Percentiles rank a stretch among this genome's conserved stretches.
Conservation (phyloP, 495 filamentous ascomycete genomes). For the Trypethelium eluteriae region DNA sequence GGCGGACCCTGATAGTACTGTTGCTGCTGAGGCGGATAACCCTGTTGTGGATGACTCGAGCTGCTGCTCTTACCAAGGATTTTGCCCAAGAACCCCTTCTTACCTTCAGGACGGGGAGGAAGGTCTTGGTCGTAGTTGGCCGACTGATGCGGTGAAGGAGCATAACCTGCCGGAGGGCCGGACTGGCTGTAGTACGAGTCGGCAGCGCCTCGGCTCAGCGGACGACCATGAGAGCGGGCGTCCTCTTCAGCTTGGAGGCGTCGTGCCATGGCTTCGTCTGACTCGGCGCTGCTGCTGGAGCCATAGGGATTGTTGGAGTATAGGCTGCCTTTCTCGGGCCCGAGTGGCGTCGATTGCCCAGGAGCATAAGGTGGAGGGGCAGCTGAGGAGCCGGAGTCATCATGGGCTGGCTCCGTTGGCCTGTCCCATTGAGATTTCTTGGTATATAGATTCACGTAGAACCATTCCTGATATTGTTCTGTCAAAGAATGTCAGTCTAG, state of each 20-base stretch:
- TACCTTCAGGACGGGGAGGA: slow-evolving; percentile 32
- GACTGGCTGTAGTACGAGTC: slow-evolving; percentile 42
- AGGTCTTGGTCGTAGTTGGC: slow-evolving; percentile 9
- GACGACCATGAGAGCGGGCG: slow-evolving; percentile 43
- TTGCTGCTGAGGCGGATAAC: slow-evolving; percentile 19
- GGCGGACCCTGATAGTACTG: slow-evolving; percentile 19
- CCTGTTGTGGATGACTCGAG: slow-evolving; percentile 5
- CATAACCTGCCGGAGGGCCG: slow-evolving; percentile 31
- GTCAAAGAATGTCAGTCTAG: background rate
- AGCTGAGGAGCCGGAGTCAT: slow-evolving; percentile 34
- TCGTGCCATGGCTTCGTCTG: slow-evolving; percentile 66
- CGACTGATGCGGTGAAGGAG: slow-evolving; percentile 20
- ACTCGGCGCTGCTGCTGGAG: slow-evolving; percentile 37
- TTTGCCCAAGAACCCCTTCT: slow-evolving; percentile 49
- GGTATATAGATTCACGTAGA: slow-evolving; percentile 79
- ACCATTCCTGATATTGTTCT: slow-evolving; percentile 47
- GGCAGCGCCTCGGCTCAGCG: slow-evolving; percentile 35
- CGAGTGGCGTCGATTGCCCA: slow-evolving; percentile 30
- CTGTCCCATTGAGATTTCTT: slow-evolving; percentile 83
- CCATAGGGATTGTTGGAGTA: slow-evolving; percentile 55
- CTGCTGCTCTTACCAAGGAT: slow-evolving; percentile 37
- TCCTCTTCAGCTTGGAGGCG: slow-evolving; percentile 79
- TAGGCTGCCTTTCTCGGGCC: slow-evolving; percentile 49
- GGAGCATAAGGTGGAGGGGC: slow-evolving; percentile 60
- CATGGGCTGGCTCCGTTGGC: slow-evolving; percentile 53